Evolutionary conservation across 1,139 yeast species (phyloP), one percentile per base, ranked within the genome.

Genomic region (Pichia sp.): DNA sequence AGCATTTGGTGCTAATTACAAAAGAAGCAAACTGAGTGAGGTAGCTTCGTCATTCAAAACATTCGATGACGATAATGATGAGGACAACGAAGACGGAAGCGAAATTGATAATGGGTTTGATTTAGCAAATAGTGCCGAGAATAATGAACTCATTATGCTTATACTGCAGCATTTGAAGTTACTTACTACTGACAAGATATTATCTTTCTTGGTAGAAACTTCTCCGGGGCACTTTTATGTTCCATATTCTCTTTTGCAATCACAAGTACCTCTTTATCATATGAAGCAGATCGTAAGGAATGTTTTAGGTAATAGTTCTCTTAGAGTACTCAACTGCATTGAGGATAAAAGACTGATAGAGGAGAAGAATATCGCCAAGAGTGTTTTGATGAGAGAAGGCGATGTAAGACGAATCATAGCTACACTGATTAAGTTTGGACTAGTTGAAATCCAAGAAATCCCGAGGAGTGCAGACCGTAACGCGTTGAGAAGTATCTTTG

Each of bases 391-490:
- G 60, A 84, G 77, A 50, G 93, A 85, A 43, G 77, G 77, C 48
- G 83, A 81, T 25, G 85, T 88, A 8, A 71, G 96, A 46, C 77
- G 74, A 35, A 74, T 79, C 40, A 60, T 81, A 31, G 72, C 77
- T 41, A 70, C 71, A 34, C 60, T 82, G 39, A 66, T 79, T 18
- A 72, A 70, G 39, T 69, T 74, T 51, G 79, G 80, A 51, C 68
- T 79, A 15, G 63, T 81, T 21, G 88, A 82, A 58, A 71, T 82
- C 35, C 97, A 91, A 60, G 98, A 93, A 64, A 84, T 91, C 25
- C 97, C 98, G 8, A 74, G 93, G 55, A 82, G 95, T 28, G 82
- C 80, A 25, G 97, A 89, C 59, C 72, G 98, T 49, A 91, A 95
- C 2, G 96, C 97, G 0, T 79, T 86, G 33, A 78, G 94, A 52